Base-by-base conservation (phyloP, 345 rosid genomes). In the Syzygium aqueum region DNA sequence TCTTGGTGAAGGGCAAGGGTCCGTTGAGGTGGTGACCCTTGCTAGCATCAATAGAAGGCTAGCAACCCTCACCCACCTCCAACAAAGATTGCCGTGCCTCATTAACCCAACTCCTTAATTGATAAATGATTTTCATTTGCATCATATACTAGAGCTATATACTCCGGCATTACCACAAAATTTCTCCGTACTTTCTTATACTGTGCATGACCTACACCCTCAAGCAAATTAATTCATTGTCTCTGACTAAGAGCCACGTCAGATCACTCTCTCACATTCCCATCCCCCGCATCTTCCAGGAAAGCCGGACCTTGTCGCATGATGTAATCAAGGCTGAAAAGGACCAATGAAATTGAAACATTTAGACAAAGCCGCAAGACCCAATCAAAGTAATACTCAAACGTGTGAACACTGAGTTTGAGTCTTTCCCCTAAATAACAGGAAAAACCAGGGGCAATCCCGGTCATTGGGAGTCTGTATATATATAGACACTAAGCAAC, bases 21-120 rank as follows among this genome's bases (percentile, higher is more conserved):
- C 7, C 46, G 7, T 43, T 43, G 46, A 43, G 46, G 7, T 43
- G 46, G 46, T 43, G 93, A 95, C 95, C 78, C 65, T 25, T 59
- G 16, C 65, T 59, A 59, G 30, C 93, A 92, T 43, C 90, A 90
- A 54, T 78, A 86, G 85, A 73, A 33, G 78, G 23, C 23, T 33
- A 16, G 43, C 43, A 67, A 16, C 23, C 43, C 77, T 65, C 40
- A 7, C 43, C 77, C 15, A 65, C 11, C 21, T 28, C 43, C 23
- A 30, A 3, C 37, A 16, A 30, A 67, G 43, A 67, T 30, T 30
- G 43, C 21, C 78, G 30, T 30, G 22, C 77, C 43, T 28, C 11
- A 19, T 28, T 28, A 30, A 19, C 46, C 23, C 23, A 17, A 17
- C 49, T 67, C 46, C 43, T 33, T 33, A 15, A 40, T 67, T 67